Evolutionary conservation across 805 yeast species (phyloP).

Genomic region (Myxozyma kluyveri): DNA sequence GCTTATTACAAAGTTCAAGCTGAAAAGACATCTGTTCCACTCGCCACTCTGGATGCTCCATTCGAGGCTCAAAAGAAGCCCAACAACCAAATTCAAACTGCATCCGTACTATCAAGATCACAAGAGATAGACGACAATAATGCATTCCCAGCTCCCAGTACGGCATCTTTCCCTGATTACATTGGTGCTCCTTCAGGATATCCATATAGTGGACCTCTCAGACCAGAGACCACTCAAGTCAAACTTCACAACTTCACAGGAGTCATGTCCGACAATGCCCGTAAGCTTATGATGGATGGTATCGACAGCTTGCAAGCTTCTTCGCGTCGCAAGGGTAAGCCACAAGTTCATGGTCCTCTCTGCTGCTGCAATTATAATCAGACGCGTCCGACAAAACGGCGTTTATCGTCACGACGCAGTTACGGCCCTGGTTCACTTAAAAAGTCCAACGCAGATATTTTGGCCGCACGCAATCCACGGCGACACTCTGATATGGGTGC

Average conservation of each 20-base stretch:
- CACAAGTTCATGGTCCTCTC: background rate
- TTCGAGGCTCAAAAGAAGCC: background rate
- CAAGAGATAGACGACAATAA: too few species aligned
- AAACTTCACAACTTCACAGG: constrained; percentile 10
- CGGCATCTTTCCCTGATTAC: background rate
- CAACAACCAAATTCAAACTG: background rate
- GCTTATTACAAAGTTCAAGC: constrained; percentile 40
- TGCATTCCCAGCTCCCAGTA: background rate
- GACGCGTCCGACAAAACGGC: too few species aligned
- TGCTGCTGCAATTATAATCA: background rate
- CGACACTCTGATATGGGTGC: too few species aligned
- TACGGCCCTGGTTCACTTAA: too few species aligned
- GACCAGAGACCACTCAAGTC: background rate
- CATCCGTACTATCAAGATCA: too few species aligned
- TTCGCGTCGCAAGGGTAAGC: background rate
- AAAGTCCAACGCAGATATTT: too few species aligned
- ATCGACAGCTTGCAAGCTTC: background rate
- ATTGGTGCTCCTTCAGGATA: background rate
- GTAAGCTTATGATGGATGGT: constrained; percentile 2
- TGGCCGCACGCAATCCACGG: too few species aligned
- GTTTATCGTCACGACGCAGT: too few species aligned
- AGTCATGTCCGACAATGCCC: constrained; percentile 22
- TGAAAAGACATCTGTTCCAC: constrained; percentile 36
- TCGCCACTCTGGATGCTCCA: constrained; percentile 33
- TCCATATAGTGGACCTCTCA: background rate